phyloP scores from a whole-genome alignment of 225 moss, liverwort and hornwort species.

The Asterella californica region DNA sequence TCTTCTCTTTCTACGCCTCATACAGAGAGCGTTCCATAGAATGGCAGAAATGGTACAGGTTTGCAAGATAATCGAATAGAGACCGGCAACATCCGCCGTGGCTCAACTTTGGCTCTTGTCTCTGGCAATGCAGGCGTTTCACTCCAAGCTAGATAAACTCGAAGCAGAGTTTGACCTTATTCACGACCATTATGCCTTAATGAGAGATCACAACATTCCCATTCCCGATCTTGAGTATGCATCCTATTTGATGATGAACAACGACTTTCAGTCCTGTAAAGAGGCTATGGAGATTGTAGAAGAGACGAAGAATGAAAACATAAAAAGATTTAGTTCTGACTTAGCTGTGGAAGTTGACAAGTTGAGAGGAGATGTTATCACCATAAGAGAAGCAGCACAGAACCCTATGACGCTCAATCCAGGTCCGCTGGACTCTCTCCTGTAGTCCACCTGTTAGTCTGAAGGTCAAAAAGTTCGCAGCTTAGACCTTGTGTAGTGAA shows the following conservation, averaged over 20 bases:
- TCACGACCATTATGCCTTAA: conserved; percentile 59
- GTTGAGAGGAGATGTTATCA: conserved; percentile 60
- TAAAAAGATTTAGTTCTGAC: conserved; percentile 62
- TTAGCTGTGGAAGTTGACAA: conserved; percentile 60
- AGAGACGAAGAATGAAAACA: conserved; percentile 67
- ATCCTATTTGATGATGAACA: conserved; percentile 63
- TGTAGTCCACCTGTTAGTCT: not conserved
- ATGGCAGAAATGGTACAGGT: not conserved
- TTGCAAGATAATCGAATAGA: not conserved
- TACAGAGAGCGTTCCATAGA: not conserved
- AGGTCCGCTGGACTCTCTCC: conserved; percentile 25
- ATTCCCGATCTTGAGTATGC: conserved; percentile 65
- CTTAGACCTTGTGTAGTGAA: not conserved
- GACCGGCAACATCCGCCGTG: not conserved
- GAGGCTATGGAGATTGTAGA: conserved; percentile 70
- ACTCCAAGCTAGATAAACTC: conserved; percentile 43
- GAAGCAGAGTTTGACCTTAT: conserved; percentile 63
- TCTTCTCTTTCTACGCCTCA: not conserved
- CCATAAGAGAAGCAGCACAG: conserved; percentile 62
- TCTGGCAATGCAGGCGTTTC: conserved; percentile 38
- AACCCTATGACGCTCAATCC: conserved; percentile 62
- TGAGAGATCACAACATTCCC: conserved; percentile 59
- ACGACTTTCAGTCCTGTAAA: conserved; percentile 57
- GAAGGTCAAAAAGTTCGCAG: not conserved
- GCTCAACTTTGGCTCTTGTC: not conserved